Evolutionary conservation across 2,329 filamentous ascomycete genomes (phyloP).

Genomic region (Sclerotinia nivalis): DNA sequence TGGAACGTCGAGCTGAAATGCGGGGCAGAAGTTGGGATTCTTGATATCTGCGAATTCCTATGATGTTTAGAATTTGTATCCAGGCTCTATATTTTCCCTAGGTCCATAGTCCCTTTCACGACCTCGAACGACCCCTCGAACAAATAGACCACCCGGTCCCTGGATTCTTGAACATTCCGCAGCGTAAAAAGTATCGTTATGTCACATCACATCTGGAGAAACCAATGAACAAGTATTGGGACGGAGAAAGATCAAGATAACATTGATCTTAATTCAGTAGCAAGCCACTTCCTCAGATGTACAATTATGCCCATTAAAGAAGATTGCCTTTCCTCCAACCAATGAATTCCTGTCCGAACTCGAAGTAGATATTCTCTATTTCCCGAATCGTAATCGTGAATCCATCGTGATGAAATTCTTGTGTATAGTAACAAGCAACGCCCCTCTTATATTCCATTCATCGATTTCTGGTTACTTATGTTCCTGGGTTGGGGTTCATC

Average conservation of each 20-base stretch:
- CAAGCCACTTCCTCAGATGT: constrained; percentile 31
- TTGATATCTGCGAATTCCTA: background rate
- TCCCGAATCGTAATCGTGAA: constrained; percentile 24
- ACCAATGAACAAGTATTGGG: constrained; percentile 19
- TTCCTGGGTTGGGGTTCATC: constrained; percentile 87
- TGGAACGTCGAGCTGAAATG: background rate
- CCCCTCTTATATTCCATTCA: constrained; percentile 34
- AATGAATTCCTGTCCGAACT: constrained; percentile 34
- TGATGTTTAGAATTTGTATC: background rate
- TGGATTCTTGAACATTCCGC: background rate
- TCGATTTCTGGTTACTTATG: constrained; percentile 50
- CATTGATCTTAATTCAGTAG: constrained; percentile 26
- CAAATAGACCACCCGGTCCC: background rate
- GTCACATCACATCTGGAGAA: constrained; percentile 16
- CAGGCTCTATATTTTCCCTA: background rate
- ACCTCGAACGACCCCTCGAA: background rate
- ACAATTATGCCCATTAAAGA: constrained; percentile 40
- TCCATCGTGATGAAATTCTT: constrained; percentile 18
- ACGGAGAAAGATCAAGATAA: constrained; percentile 24
- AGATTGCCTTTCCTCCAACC: constrained; percentile 39
- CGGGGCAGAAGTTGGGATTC: background rate
- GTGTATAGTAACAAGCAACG: constrained; percentile 33
- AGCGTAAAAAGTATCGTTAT: background rate
- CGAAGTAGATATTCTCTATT: constrained; percentile 35
- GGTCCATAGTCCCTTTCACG: too few relatives aligned